Evolutionary conservation across 352 stramenopile species (phyloP).

Genomic region (Phytopythium helicoides): DNA sequence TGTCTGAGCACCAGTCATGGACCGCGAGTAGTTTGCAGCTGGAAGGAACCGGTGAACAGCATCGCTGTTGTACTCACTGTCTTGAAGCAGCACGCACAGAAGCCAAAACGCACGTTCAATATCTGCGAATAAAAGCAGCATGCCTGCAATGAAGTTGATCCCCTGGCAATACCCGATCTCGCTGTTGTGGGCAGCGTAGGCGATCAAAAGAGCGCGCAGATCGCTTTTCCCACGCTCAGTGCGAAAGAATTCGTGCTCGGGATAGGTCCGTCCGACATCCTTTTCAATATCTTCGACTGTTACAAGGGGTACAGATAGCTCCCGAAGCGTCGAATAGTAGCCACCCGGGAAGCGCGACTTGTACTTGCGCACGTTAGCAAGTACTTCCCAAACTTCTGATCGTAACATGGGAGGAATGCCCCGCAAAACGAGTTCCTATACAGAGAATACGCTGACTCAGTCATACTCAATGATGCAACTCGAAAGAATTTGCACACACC

Average conservation of each 20-base stretch:
- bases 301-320: conserved; percentile 4
- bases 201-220: conserved; percentile 51
- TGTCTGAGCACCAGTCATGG: conserved; percentile 68
- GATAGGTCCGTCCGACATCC: conserved; percentile 60
- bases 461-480: too few relatives aligned
- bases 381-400: conserved; percentile 33
- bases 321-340: conserved; percentile 34
- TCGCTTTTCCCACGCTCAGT: conserved; percentile 39
- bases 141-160: conserved; percentile 79
- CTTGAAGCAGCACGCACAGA: conserved; percentile 66
- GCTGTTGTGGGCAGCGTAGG: conserved; percentile 57
- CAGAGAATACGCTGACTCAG: too few relatives aligned
- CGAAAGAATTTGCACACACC: too few relatives aligned
- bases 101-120: conserved; percentile 84
- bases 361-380: conserved; percentile 35
- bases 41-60: conserved; percentile 32
- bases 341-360: conserved; percentile 14
- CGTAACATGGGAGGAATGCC: conserved; percentile 42
- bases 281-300: conserved; percentile 61
- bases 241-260: conserved; percentile 54
- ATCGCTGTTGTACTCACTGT: conserved; percentile 2
- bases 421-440: conserved; percentile 33
- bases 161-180: conserved; percentile 67
- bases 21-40: conserved; percentile 69
- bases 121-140: conserved; percentile 63